Evolutionary conservation across 2,329 filamentous ascomycete genomes (phyloP), one percentile per base, ranked within the genome.

Genomic region (Phialophora verrucosa): DNA sequence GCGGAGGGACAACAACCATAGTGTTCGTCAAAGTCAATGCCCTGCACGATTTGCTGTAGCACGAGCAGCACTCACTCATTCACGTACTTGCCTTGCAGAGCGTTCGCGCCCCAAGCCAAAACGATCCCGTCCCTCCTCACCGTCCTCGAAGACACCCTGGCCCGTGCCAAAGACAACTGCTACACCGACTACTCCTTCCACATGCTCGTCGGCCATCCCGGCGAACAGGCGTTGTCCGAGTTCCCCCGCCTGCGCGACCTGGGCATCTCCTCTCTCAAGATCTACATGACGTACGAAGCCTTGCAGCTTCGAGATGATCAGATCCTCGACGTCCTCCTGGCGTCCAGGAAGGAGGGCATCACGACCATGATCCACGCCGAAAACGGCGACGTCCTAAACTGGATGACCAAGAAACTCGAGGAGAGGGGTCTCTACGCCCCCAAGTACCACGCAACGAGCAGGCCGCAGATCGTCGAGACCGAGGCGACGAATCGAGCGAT

Each of bases 131-230:
- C 79, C 3, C 75, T 83, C 2, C 76, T 84, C 0, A 73, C 78
- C 32, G 79, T 78, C 1, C 74, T 84, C 2, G 72, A 76, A n/a
- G 76, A 76, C 12, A 82, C 81, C 0, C 80, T 83, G 47, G 74
- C 73, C 27, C 76, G 77, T 63, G 82, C 82, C 29, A 73, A 74
- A 20, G 75, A 77, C 32, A 80, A 79, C 20, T 82, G 80, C 72
- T 84, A 83, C 67, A 78, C 76, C 23, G 83, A 84, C 72, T 84
- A 84, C 72, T 80, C 78, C 2, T 84, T 86, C 67, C 85, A 87
- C 70, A 75, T 84, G 63, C 80, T 85, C 35, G 76, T 85, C 35
- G 78, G 80, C 0, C 83, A 84, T 65, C 82, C 83, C 0, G 79
- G 31, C 76, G 85, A 65, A 79, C 87, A 55, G 14, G 77, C 78